Conservation (phyloP, 495 filamentous ascomycete genomes). For the Thermochaetoides thermophila region DNA sequence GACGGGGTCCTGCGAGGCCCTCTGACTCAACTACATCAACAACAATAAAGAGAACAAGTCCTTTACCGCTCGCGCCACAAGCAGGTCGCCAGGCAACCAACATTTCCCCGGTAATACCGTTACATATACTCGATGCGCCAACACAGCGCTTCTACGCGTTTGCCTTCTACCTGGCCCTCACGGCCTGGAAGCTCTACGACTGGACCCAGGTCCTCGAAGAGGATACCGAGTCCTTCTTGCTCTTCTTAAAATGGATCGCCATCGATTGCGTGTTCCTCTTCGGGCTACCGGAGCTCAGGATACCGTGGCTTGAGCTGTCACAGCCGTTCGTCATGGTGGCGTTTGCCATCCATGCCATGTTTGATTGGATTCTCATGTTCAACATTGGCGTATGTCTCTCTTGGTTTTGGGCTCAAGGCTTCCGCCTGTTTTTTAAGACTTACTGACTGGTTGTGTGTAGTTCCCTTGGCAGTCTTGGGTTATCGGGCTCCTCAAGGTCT, state of each 20-base stretch:
- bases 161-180: constrained; percentile 55
- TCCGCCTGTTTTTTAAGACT: too few relatives aligned
- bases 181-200: constrained; percentile 74
- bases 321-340: constrained; percentile 49
- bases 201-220: constrained; percentile 58
- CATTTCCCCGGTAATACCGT: constrained; percentile 54
- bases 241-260: constrained; percentile 83
- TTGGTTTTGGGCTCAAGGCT: too few relatives aligned
- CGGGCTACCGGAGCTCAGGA: constrained; percentile 64
- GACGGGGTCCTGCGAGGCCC: constrained; percentile 6
- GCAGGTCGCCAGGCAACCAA: constrained; percentile 11
- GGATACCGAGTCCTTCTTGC: constrained; percentile 64
- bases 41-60: neutral
- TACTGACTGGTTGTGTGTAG: too few relatives aligned
- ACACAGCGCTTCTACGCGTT: constrained; percentile 74
- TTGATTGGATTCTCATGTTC: constrained; percentile 83
- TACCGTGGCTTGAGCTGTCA: constrained; percentile 91
- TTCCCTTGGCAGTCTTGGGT: constrained; percentile 54
- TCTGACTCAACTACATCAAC: constrained; percentile 3
- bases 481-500: constrained; percentile 49
- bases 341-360: constrained; percentile 51
- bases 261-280: constrained; percentile 77
- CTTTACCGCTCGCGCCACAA: constrained; percentile 26
- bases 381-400: constrained; percentile 51
- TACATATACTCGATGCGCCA: constrained; percentile 65